These are phyloP conservation scores for Helotiales sp. DNA, from an alignment of 2,329 filamentous ascomycete species.

Conservation along the genomic window DNA sequence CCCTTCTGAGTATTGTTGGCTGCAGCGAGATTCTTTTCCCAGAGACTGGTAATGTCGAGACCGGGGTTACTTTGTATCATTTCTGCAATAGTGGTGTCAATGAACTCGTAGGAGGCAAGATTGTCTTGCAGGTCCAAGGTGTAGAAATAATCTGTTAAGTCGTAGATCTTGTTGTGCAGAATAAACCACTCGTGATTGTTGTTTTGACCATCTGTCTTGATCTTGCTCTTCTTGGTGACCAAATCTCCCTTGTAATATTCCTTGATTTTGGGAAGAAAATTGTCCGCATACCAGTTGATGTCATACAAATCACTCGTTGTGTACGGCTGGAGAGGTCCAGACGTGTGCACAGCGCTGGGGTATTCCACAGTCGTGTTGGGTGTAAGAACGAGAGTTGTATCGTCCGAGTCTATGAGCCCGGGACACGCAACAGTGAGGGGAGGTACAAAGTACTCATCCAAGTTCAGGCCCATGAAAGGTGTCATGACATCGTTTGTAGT, in stretches of 20 bases:
- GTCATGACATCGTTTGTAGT: constrained; percentile 67
- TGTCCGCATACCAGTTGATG: constrained; percentile 73
- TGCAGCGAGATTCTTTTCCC: constrained; percentile 54
- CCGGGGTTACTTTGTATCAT: constrained; percentile 76
- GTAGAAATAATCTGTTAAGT: constrained; percentile 88
- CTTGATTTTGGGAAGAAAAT: constrained; percentile 76
- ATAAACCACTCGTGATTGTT: constrained; percentile 77
- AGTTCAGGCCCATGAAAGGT: constrained; percentile 72
- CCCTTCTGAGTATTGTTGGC: constrained; percentile 51
- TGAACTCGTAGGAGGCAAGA: constrained; percentile 62
- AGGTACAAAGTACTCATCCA: constrained; percentile 84
- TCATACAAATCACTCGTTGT: constrained; percentile 57
- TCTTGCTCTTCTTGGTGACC: constrained; percentile 62
- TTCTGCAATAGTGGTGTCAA: constrained; percentile 66
- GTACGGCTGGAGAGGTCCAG: constrained; percentile 61
- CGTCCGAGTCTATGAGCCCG: constrained; percentile 58
- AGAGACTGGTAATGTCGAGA: constrained; percentile 69
- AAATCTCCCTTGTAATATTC: constrained; percentile 86
- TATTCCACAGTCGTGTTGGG: constrained; percentile 63
- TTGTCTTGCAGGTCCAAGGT: constrained; percentile 60
- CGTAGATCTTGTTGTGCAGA: constrained; percentile 75
- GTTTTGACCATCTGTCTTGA: constrained; percentile 66
- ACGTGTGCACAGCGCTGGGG: constrained; percentile 63
- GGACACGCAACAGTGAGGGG: constrained; percentile 75
- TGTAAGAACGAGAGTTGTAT: constrained; percentile 54